phyloP scores from a whole-genome alignment of 176 grass and related monocot species.

The Neostapfia colusana region DNA sequence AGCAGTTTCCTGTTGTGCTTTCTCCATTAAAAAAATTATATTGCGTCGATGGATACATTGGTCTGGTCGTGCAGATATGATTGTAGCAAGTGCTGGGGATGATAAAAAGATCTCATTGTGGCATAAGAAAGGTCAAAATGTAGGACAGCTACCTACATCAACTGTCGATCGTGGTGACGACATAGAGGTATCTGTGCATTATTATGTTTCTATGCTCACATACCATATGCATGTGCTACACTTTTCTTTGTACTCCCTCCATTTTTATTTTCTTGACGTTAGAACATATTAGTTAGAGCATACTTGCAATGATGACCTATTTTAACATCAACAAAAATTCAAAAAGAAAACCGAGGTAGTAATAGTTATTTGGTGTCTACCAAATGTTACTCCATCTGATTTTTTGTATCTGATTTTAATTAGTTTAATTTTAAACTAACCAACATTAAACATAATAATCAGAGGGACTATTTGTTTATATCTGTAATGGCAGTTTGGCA shows the following conservation, averaged over 20 bases:
- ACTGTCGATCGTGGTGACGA: slow-evolving; percentile 69
- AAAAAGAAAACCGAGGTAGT: not conserved
- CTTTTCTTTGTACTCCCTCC: not conserved
- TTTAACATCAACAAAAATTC: no score
- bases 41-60: not conserved
- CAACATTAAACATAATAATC: not conserved
- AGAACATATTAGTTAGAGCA: no score
- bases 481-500: not conserved
- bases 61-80: slow-evolving; percentile 61
- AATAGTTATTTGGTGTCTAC: not conserved
- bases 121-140: slow-evolving; percentile 83
- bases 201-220: slow-evolving; percentile 33
- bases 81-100: slow-evolving; percentile 93
- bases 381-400: not conserved
- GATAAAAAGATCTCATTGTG: slow-evolving; percentile 96
- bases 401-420: no score
- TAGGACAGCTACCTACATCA: slow-evolving; percentile 77
- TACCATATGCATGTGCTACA: not conserved
- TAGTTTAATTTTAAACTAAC: not conserved
- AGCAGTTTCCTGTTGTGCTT: not conserved
- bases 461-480: not conserved
- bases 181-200: slow-evolving; percentile 66
- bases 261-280: no score
- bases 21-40: not conserved
- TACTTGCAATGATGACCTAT: no score